Evolutionary conservation across 768 basidiomycete genomes (phyloP), one percentile per base, ranked within the genome.

Genomic region (Pleurotus pulmonarius): DNA sequence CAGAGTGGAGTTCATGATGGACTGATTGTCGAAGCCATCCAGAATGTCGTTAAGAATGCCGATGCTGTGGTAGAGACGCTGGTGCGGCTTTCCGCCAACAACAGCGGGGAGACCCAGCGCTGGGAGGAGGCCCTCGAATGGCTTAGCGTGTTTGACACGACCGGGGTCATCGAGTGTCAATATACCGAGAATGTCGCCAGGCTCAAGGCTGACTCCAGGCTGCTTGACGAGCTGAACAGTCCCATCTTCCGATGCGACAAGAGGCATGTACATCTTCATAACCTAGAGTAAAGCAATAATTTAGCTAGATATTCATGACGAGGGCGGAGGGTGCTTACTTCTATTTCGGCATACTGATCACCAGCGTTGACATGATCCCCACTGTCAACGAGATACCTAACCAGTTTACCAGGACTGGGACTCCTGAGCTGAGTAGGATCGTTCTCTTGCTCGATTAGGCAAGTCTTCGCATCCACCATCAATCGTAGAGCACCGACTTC

Each of bases 181-280:
- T 65, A 98, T 95, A 72, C 97, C 97, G 57, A 99, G 85, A 56
- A 99, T 94, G 70, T 98, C 97, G 22, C 97, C 97, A 11, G 95
- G 93, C 60, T 96, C 92, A 55, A 99, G 83, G 61, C 92, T 94
- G 67, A 95, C 92, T 64, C 97, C 97, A 56, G 97, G 92, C 69
- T 99, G 97, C 74, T 98, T 99, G 72, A 98, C 92, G 64, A 98
- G 85, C 64, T 96, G 94, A 15, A 95, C 87, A 46, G 88, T 81
- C 65, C 97, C 97, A 69, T 96, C 93, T 69, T 99, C 97, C 2
- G 89, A 83, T 4, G 94, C 94, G 55, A 92, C 86, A 55, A 99
- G 83, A 3, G 94, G 94, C 96, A 99, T 97, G 73, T 97, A 97
- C 97, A 98, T 99, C 78, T 99, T 98, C 94, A 97, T 95, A 59